Conservation (phyloP, 2,329 filamentous ascomycete genomes). For the Epichloe gansuensis region DNA sequence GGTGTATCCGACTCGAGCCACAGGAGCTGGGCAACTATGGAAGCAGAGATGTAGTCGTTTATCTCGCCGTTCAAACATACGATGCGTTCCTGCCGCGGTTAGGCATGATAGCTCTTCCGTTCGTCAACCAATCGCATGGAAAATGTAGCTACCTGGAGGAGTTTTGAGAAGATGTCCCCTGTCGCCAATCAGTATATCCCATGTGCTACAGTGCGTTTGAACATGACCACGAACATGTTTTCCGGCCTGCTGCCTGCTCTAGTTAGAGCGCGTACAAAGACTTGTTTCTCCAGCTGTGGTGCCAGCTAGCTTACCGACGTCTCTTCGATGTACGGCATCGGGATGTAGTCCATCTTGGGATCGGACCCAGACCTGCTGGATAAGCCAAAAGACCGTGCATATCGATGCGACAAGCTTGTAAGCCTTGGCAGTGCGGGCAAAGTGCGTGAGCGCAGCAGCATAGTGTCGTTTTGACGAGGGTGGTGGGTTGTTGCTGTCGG, state of each 20-base stretch:
- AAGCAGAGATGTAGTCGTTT: constrained; percentile 82
- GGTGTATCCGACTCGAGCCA: constrained; percentile 97
- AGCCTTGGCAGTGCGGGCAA: constrained; percentile 18
- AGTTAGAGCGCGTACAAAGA: constrained; percentile 14
- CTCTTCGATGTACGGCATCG: constrained; percentile 46
- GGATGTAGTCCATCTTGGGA: constrained; percentile 30
- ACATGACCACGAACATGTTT: constrained; percentile 49
- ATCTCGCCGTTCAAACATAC: constrained; percentile 87
- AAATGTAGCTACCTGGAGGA: constrained; percentile 54
- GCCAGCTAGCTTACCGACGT: constrained; percentile 22
- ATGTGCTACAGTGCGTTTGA: too few species aligned
- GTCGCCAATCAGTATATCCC: constrained; percentile 11
- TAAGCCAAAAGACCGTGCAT: constrained; percentile 32
- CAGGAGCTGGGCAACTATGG: constrained; percentile 87
- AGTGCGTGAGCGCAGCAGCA: constrained; percentile 21
- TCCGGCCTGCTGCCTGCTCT: constrained; percentile 60
- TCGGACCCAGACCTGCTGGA: constrained; percentile 18
- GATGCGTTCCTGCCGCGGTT: constrained; percentile 61
- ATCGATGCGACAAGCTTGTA: constrained; percentile 18
- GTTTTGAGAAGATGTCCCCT: constrained; percentile 76
- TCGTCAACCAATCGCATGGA: neutral
- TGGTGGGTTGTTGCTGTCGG: constrained; percentile 1
- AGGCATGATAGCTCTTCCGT: constrained; percentile 4
- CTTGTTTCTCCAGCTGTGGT: neutral
- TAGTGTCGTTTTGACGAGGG: constrained; percentile 7